Conservation (phyloP, 2,329 filamentous ascomycete species). For the Sarocladium kiliense region DNA sequence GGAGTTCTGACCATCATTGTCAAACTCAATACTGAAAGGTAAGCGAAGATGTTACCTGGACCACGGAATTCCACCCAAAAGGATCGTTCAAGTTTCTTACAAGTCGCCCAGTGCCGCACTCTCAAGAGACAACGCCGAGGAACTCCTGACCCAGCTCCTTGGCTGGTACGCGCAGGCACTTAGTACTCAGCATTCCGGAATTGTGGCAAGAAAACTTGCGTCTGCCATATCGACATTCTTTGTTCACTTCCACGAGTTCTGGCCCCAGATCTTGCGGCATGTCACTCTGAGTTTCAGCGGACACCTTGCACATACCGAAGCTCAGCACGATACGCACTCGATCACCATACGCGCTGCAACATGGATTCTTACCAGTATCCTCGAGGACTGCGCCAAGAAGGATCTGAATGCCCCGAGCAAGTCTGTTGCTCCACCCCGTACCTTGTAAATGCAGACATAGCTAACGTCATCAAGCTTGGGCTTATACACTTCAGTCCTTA, state of each 20-base stretch:
- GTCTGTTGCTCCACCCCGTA: constrained; percentile 28
- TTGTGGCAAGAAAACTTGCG: constrained; percentile 70
- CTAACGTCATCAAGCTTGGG: constrained; percentile 17
- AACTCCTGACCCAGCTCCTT: constrained; percentile 56
- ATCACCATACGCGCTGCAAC: constrained; percentile 46
- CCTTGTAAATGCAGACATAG: constrained; percentile 21
- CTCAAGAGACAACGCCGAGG: constrained; percentile 50
- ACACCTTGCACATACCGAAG: neutral
- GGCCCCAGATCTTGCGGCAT: constrained; percentile 64
- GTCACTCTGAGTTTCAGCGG: neutral
- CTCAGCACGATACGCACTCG: constrained; percentile 19
- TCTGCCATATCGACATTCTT: constrained; percentile 74
- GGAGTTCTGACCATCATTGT: constrained; percentile 89
- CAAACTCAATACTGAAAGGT: constrained; percentile 91
- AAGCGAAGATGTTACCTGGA: constrained; percentile 19
- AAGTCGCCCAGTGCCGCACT: constrained; percentile 37
- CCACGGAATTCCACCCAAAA: neutral
- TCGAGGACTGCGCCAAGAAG: constrained; percentile 45
- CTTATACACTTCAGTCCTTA: constrained; percentile 33
- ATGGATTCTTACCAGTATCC: constrained; percentile 50
- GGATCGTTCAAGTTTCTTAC: neutral
- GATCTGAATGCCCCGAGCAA: constrained; percentile 57
- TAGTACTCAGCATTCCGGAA: constrained; percentile 43
- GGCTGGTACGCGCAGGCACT: constrained; percentile 57
- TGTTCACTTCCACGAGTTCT: constrained; percentile 62